A percentile compares a stretch with the other conserved stretches of the same genome.
phyloP scores from a whole-genome alignment of 1,139 yeast species.

The Diutina catenulata region DNA sequence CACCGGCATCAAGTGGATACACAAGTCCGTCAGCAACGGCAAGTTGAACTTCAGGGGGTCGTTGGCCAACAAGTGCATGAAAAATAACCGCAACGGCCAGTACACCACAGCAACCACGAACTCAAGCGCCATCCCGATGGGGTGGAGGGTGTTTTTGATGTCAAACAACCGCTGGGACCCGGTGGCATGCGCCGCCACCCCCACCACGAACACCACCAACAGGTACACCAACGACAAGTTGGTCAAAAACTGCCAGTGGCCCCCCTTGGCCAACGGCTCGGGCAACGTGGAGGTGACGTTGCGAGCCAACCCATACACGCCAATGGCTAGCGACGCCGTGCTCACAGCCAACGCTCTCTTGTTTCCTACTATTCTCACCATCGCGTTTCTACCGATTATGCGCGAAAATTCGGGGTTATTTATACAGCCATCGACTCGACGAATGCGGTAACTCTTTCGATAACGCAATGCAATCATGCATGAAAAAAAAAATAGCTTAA shows the following conservation, averaged over 20 bases:
- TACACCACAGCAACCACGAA: slow-evolving; percentile 47
- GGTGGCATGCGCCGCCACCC: slow-evolving; percentile 27
- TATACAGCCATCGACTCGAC: no score
- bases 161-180: slow-evolving; percentile 14
- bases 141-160: slow-evolving; percentile 30
- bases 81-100: slow-evolving; percentile 53
- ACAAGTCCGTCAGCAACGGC: slow-evolving; percentile 40
- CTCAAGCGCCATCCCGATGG: slow-evolving; percentile 46
- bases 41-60: slow-evolving; percentile 22
- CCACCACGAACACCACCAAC: slow-evolving; percentile 28
- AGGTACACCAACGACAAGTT: slow-evolving; percentile 43
- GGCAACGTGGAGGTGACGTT: slow-evolving; percentile 28
- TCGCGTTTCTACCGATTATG: no score
- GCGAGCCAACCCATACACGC: slow-evolving; percentile 17
- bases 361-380: slow-evolving; percentile 17
- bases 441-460: no score
- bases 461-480: no score
- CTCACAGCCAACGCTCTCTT: slow-evolving; percentile 16
- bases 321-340: slow-evolving; percentile 18
- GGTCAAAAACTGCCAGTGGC: slow-evolving; percentile 60
- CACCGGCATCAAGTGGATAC: slow-evolving; percentile 51
- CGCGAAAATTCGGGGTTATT: no score
- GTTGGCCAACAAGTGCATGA: slow-evolving; percentile 25
- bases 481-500: no score
- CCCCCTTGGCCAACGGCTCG: slow-evolving; percentile 36